Evolutionary conservation across 1,139 yeast genomes (phyloP), one percentile per base, ranked within the genome.

Genomic region (Yamadazyma blattariae): DNA sequence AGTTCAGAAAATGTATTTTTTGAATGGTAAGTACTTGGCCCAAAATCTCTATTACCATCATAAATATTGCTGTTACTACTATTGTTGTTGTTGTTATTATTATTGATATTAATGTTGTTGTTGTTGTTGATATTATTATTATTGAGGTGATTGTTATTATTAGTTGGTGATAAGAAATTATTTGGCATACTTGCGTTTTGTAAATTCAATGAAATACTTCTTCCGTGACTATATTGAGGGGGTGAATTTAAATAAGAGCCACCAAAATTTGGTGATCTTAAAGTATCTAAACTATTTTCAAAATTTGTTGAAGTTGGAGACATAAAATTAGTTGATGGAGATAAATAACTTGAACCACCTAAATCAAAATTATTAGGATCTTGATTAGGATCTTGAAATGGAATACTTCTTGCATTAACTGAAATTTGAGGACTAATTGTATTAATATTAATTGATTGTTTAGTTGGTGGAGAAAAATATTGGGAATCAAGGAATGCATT

Each of bases 391-490:
- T 41, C 39, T 38, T 48, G 44, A 32, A 40, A 21, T 11, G 65
- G 62, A 2, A 56, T 51, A 30, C 59, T 54, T 27, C 64, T 53
- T 35, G 69, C 60, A 16, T 64, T 69, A 27, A 56, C 61, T 7
- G 65, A 56, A 13, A 47, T 37, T 18, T 54, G 46, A n/a, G 71
- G 68, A 41, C 65, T 61, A 44, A 59, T 56, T 7, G 47, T 32
- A 11, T 51, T 34, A 11, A 38, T 22, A 33, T 40, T 38, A 23
- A 38, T 21, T 7, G 45, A 28, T 25, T 41, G 45, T 33, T 50
- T 57, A 13, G 50, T 54, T 5, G 68, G 60, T 3, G 74, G 74
- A 1, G 73, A 66, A 38, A 69, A 69, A 46, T 67, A 68, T 40
- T 66, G 71, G 6, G 72, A 61, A 34, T 60, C 64, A 32, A 66